A percentile compares a stretch with the other conserved stretches of the same genome.
Conservation (phyloP, 2,329 filamentous ascomycete species). For the Lasiodiplodia theobromae region DNA sequence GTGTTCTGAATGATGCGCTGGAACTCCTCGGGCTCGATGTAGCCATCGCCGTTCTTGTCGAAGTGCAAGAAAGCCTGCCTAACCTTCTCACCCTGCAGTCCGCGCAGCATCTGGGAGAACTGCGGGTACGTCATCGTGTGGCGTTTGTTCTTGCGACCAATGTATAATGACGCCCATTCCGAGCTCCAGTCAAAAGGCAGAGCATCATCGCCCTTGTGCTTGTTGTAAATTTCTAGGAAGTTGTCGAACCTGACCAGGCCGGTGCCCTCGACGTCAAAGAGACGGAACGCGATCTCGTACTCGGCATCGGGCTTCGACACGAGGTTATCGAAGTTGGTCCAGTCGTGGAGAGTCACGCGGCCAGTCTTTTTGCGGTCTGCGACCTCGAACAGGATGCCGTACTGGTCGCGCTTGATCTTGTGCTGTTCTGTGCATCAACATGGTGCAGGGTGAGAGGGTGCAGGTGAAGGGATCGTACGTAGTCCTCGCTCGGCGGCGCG, state of each 20-base stretch:
- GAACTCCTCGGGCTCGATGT: constrained; percentile 94
- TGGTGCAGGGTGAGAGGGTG: constrained; percentile 69
- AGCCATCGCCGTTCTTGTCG: constrained; percentile 90
- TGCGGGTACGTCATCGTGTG: constrained; percentile 94
- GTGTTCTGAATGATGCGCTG: constrained; percentile 96
- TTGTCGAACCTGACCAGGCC: constrained; percentile 90
- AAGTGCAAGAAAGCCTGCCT: constrained; percentile 93
- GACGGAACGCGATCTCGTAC: constrained; percentile 97
- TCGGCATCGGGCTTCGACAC: constrained; percentile 94
- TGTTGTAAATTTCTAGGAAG: constrained; percentile 83
- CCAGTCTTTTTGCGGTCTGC: constrained; percentile 81
- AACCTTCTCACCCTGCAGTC: constrained; percentile 93
- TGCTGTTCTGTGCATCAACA: constrained; percentile 65
- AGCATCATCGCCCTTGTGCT: constrained; percentile 83
- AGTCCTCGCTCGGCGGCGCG: constrained; percentile 86
- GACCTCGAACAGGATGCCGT: constrained; percentile 89
- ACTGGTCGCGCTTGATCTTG: constrained; percentile 97
- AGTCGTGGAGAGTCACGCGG: constrained; percentile 81
- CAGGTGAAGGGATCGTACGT: constrained; percentile 66
- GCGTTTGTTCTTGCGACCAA: constrained; percentile 84
- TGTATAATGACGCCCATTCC: constrained; percentile 95
- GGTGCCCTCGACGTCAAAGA: constrained; percentile 87
- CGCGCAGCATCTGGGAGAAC: constrained; percentile 97
- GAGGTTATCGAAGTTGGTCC: constrained; percentile 92
- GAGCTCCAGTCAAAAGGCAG: constrained; percentile 98